Base-by-base conservation (phyloP, 495 filamentous ascomycete genomes). In the Penicillium steckii region DNA sequence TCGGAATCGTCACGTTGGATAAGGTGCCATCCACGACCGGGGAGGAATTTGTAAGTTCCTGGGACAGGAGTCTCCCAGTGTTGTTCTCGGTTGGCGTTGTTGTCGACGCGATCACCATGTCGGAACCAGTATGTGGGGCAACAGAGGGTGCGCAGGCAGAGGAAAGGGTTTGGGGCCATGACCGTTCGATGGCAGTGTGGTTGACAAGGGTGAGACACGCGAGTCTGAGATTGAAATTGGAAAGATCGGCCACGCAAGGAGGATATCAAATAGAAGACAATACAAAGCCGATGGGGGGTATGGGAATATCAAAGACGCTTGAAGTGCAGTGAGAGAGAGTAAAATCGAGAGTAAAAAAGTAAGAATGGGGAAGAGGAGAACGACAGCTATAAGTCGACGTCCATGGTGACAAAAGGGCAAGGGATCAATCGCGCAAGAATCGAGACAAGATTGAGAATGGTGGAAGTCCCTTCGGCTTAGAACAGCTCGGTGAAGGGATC, bases 91-190 rank as follows among this genome's bases (percentile, higher is more conserved):
- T 69, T 61, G 50, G 71, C 61, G 4, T 65, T 61, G 47, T 65
- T 58, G 6, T 74, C 52, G 46, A 71, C 65, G 55, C 72, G 69
- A 13, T 73, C 61, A 21, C 72, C 68, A 19, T 56, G 68, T 35
- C 71, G 67, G 53, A 77, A 74, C 74, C 74, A 77, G 61, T 77
- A 75, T 32, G 58, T 44, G 4, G 74, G 74, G 43, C 74, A 77
- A 54, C 69, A 70, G 44, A 68, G 50, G 30, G 59, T 66, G 26
- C 74, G 69, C 15, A 74, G 52, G 44, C 74, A 77, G 51, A 77
- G 55, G 51, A 75, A 77, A 30, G 74, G 68, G 56, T 77, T 77
- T 57, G 74, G 74, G 12, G 74, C 68, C 74, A 77, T 77, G 48
- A 17, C 55, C 38, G 44, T 54, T n/a, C 13, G 44, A 29, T 52